These are phyloP conservation scores for Fabrea salina DNA, from an alignment of 169 alveolate genomes.

Conservation along the genomic window DNA sequence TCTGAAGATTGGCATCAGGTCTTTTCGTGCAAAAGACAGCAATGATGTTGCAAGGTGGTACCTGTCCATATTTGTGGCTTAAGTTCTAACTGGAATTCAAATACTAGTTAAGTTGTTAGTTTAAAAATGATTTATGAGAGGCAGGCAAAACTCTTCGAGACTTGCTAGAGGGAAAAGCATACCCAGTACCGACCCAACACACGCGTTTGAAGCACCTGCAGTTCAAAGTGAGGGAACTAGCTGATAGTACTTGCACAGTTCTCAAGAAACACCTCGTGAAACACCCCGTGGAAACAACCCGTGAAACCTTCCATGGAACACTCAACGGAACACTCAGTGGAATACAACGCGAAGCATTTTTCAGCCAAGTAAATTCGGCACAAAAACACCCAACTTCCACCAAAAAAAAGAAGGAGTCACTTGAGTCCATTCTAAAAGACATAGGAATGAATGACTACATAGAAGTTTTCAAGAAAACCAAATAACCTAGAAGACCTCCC, in stretches of 20 bases:
- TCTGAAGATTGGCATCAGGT: conserved; percentile 39
- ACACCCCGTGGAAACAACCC: no score
- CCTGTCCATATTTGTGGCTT: conserved; percentile 64
- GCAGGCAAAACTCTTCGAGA: no score
- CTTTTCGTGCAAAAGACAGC: conserved; percentile 55
- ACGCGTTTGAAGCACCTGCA: background rate
- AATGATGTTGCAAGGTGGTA: conserved; percentile 47
- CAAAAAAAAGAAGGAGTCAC: background rate
- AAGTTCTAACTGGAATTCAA: no score
- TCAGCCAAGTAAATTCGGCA: background rate
- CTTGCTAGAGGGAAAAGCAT: background rate
- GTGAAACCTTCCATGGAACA: no score
- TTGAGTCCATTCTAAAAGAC: background rate
- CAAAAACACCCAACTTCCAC: background rate
- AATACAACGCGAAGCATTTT: background rate
- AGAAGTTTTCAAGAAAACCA: background rate
- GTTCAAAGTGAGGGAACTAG: background rate
- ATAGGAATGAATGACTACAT: background rate
- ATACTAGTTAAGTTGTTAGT: no score
- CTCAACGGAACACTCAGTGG: no score
- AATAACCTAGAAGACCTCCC: conserved; percentile 19
- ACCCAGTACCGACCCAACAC: background rate
- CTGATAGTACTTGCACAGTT: background rate
- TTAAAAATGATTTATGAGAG: no score
- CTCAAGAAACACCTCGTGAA: no score